Evolutionary conservation across 2,329 filamentous ascomycete species (phyloP), one percentile per base, ranked within the genome.

Genomic region (Claviceps humidiphila): DNA sequence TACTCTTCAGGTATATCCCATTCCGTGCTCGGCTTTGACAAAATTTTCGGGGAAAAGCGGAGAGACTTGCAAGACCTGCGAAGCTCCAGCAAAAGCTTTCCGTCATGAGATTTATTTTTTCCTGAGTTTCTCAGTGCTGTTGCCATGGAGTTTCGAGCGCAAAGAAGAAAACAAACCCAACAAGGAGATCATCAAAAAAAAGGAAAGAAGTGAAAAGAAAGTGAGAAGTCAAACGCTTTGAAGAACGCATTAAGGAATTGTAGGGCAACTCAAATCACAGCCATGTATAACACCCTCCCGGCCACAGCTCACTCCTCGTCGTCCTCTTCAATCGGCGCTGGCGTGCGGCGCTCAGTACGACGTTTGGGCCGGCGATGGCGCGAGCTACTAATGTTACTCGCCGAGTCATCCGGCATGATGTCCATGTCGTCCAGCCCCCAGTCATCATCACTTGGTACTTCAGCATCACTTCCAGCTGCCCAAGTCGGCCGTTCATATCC

Each of bases 341-440:
- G 85, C 20, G 84, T 88, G 54, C 82, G 74, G 57, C 85, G 74
- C 68, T 87, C 82, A 56, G 77, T 79, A 59, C 81, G 76, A 61
- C 82, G 72, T 73, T 84, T 86, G 43, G 80, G 83, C 61, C 81
- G 73, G 58, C 82, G 74, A 61, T 84, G 75, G 59, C 84, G 68
- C 51, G 82, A 84, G 63, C 82, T 86, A 62, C 80, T 84, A 54
- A 91, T 87, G 63, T 90, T 89, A 67, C 85, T 89, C 24, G 87
- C 87, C 51, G 80, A 85, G 65, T 91, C 87, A 61, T 91, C 87
- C 0, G 87, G 87, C 58, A 82, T 82, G 48, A 91, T 72, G 59
- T 81, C 78, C 45, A 73, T 72, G 53, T 80, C 74, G 51, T 82
- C 78, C 47, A 74, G 73, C 17, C 71, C 73, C 71, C 78, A 78